Base-by-base conservation (phyloP, 768 basidiomycete species). In the Lentinula raphanica region DNA sequence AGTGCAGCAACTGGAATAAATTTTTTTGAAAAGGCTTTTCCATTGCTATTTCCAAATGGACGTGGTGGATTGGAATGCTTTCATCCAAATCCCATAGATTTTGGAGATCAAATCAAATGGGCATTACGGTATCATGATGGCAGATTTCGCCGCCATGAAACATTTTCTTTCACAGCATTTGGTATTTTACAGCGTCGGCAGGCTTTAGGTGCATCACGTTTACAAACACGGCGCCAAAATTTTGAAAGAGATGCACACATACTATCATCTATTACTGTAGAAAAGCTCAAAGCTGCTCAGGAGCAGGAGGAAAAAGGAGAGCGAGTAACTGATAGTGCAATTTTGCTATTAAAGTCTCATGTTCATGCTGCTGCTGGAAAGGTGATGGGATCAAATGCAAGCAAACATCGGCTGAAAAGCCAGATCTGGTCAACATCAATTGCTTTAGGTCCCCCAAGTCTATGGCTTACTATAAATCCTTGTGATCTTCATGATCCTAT, bases 381-480 rank as follows among this genome's bases (percentile, higher is more conserved):
- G 1, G 70, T 76, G 0, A 56, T 51, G 7, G 74, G 76, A 0
- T 68, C 74, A 0, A 72, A 78, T 46, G 72, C 76, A 54, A 66
- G 63, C 0, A 36, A 62, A 1, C 50, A 59, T 5, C 40, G 46
- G 2, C 23, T 69, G 3, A 59, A 70, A 0, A 64, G 64, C 8
- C 58, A 73, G 42, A 71, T 77, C 5, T 75, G 75, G 72, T 63
- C 66, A 19, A 54, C 63, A 0, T 38, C 72, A 0, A 25, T 42
- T 5, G 19, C 60, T 1, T 60, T 62, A 3, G 72, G 76, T n/a
- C 69, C 71, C 1, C 61, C 58, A 3, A 42, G 40, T 13, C 25
- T 78, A 0, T 79, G 76, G 76, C 59, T 77, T 0, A 79, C 76
- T 0, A 74, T 79, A 2, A 79, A 78, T 58, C 75, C 73, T 1